Evolutionary conservation across 2,329 filamentous ascomycete genomes (phyloP).

Genomic region (Trematosphaeria pertusa): DNA sequence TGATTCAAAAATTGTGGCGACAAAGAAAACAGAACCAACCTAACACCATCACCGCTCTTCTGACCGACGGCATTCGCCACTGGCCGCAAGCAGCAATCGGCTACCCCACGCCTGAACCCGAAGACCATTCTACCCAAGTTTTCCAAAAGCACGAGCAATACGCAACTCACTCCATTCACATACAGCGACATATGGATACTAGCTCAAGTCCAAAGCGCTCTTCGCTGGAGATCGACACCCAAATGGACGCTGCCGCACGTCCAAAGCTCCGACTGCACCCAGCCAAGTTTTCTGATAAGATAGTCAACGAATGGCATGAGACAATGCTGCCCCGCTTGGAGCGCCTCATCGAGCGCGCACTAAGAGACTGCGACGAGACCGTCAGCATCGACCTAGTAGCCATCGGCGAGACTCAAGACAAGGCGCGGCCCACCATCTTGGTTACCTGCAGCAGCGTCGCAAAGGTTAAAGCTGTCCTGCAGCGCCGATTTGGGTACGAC

Average conservation of each 20-base stretch:
- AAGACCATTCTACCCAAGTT: too few species aligned
- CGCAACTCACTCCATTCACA: slow-evolving; percentile 15
- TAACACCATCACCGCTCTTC: slow-evolving; percentile 39
- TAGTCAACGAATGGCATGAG: slow-evolving; percentile 75
- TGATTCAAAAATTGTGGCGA: slow-evolving; percentile 49
- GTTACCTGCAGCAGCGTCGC: slow-evolving; percentile 78
- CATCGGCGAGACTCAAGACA: slow-evolving; percentile 71
- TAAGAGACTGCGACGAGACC: slow-evolving; percentile 76
- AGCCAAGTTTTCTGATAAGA: slow-evolving; percentile 64
- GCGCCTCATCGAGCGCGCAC: slow-evolving; percentile 71
- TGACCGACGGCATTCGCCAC: slow-evolving; percentile 39
- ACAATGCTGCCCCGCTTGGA: slow-evolving; percentile 77
- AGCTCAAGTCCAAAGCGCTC: slow-evolving; percentile 35
- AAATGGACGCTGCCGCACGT: slow-evolving; percentile 31
- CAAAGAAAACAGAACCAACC: slow-evolving; percentile 38
- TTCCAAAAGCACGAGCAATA: slow-evolving; percentile 3
- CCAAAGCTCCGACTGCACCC: slow-evolving; percentile 49
- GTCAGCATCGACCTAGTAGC: slow-evolving; percentile 80
- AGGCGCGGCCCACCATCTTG: slow-evolving; percentile 74
- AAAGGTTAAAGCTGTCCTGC: slow-evolving; percentile 75
- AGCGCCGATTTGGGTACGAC: slow-evolving; percentile 74
- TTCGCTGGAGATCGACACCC: slow-evolving; percentile 43
- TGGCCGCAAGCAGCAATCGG: slow-evolving; percentile 44
- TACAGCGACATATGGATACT: slow-evolving; percentile 22
- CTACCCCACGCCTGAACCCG: slow-evolving; percentile 43